phyloP scores from a whole-genome alignment of 169 alveolate genomes.

The Cryptosporidium sp. region DNA sequence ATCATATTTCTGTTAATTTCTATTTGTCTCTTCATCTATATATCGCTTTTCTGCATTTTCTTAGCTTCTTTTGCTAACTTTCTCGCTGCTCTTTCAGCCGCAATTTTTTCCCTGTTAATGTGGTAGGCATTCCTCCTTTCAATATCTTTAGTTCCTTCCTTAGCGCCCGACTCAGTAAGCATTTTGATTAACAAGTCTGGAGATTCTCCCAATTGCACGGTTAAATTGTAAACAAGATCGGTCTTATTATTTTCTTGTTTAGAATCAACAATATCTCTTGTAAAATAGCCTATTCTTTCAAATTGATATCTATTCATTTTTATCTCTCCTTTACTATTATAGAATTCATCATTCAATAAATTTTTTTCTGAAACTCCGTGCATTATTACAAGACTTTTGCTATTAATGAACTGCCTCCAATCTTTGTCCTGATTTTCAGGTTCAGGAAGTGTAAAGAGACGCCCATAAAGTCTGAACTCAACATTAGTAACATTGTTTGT shows the following conservation, averaged over 20 bases:
- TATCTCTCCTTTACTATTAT: conserved; percentile 77
- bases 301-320: conserved; percentile 86
- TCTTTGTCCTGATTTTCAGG: conserved; percentile 80
- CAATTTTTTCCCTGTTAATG: conserved; percentile 40
- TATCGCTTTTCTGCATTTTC: neutral
- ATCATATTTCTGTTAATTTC: neutral
- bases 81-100: conserved; percentile 60
- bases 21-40: neutral
- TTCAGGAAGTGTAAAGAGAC: conserved; percentile 80
- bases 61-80: conserved; percentile 7
- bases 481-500: conserved; percentile 16
- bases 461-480: conserved; percentile 83
- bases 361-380: conserved; percentile 39
- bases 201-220: conserved; percentile 54
- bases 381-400: conserved; percentile 76
- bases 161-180: conserved; percentile 47
- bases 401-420: conserved; percentile 79
- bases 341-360: conserved; percentile 18
- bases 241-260: neutral
- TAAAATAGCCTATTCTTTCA: conserved; percentile 89
- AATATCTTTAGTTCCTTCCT: conserved; percentile 24
- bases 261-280: conserved; percentile 64
- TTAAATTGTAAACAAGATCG: conserved; percentile 25
- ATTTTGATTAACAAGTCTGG: conserved; percentile 43
- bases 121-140: conserved; percentile 46